Evolutionary conservation across 345 rosid genomes (phyloP).

Genomic region (Citrus maxima): DNA sequence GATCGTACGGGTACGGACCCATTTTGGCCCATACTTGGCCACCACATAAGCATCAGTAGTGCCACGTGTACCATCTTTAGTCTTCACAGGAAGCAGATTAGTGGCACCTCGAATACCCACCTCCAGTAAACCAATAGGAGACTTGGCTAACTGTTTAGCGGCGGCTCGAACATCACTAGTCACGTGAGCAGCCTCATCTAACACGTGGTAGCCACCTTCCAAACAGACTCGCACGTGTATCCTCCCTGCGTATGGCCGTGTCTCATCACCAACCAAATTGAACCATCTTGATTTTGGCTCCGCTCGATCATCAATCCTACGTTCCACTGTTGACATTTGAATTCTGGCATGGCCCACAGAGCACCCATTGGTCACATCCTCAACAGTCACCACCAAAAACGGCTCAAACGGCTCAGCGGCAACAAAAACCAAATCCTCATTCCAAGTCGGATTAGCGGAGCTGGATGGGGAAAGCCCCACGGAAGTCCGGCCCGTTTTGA

Average conservation of each 20-base stretch:
- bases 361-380: slow-evolving; percentile 52
- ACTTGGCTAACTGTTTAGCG: slow-evolving; percentile 72
- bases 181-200: slow-evolving; percentile 92
- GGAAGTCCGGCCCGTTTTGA: slow-evolving; percentile 67
- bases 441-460: slow-evolving; percentile 79
- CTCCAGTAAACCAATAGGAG: slow-evolving; percentile 78
- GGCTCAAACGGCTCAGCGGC: slow-evolving; percentile 98
- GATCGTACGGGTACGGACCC: slow-evolving; percentile 84
- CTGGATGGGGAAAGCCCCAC: slow-evolving; percentile 46
- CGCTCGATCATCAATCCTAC: slow-evolving; percentile 54
- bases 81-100: slow-evolving; percentile 77
- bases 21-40: slow-evolving; percentile 88
- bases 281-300: slow-evolving; percentile 81
- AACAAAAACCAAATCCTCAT: slow-evolving; percentile 86
- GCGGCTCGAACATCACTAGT: slow-evolving; percentile 87
- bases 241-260: slow-evolving; percentile 65
- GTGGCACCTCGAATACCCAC: slow-evolving; percentile 85
- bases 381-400: slow-evolving; percentile 62
- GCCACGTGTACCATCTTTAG: slow-evolving; percentile 84
- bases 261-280: slow-evolving; percentile 68
- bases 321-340: slow-evolving; percentile 67
- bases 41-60: slow-evolving; percentile 87
- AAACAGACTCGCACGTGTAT: slow-evolving; percentile 71
- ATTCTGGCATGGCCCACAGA: slow-evolving; percentile 63
- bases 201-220: slow-evolving; percentile 93